A percentile compares a stretch with the other conserved stretches of the same genome.
Evolutionary conservation across 1,284 basidiomycete species (phyloP).

Genomic region (Pyrrhoderma noxium): DNA sequence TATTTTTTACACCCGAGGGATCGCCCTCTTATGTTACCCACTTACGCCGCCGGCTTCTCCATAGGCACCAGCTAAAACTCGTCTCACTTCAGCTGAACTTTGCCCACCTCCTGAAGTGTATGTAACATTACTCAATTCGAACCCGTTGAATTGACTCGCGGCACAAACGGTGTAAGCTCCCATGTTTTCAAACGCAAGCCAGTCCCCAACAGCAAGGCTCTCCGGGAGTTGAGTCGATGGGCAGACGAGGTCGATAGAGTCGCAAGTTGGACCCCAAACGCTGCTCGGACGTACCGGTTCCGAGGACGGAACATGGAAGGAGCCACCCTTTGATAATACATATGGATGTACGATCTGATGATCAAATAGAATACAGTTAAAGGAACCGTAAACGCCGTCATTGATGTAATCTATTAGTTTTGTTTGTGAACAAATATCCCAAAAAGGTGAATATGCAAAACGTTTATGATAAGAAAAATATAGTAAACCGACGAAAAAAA

Average conservation of each 20-base stretch:
- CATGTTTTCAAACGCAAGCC: constrained; percentile 90
- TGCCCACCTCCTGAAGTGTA: constrained; percentile 48
- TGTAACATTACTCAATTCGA: constrained; percentile 56
- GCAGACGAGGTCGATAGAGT: constrained; percentile 83
- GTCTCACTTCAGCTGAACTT: constrained; percentile 29
- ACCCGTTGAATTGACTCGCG: constrained; percentile 85
- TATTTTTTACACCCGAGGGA: too few relatives aligned
- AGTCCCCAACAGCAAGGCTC: constrained; percentile 76
- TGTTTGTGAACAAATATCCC: constrained; percentile 13
- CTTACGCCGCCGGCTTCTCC: too few relatives aligned
- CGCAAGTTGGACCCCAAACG: constrained; percentile 79
- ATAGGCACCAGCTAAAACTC: constrained; percentile 6
- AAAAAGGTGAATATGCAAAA: constrained; percentile 18
- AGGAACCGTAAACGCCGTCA: constrained; percentile 96
- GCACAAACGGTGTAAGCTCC: constrained; percentile 92
- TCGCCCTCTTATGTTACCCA: too few relatives aligned
- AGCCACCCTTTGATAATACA: constrained; percentile 57
- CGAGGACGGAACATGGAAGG: constrained; percentile 44
- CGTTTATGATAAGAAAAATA: constrained; percentile 18
- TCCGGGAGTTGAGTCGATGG: constrained; percentile 53
- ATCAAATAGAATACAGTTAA: constrained; percentile 96
- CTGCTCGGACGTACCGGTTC: constrained; percentile 44
- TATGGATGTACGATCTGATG: constrained; percentile 84
- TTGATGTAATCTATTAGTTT: constrained; percentile 84
- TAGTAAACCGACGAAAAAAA: constrained; percentile 3